Evolutionary conservation across 148 eudicot species (phyloP), one percentile per base, ranked within the genome.

Genomic region (Camellia lanceoleosa): DNA sequence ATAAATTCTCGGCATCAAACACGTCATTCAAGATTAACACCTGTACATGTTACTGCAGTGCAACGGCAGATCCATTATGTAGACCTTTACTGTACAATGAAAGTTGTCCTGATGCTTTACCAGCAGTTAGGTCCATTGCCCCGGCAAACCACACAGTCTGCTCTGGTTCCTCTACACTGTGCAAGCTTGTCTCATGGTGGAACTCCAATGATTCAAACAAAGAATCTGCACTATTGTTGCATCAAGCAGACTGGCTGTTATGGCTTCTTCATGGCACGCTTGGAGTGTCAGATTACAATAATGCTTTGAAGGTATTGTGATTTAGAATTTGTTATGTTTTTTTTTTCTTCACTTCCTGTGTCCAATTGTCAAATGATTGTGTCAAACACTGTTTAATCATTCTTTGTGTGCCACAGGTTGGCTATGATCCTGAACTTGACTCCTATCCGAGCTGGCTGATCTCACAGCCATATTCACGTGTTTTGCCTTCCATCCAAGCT

Each of bases 111-210:
- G 97, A 94, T 81, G 97, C 98, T 73, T 73, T 97, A 56, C 90
- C 98, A 3, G 30, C n/a, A 4, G 98, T 97, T 49, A 94, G 86
- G 87, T 88, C 94, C 77, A 86, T 94, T 82, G 95, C 99, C 79
- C 99, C 99, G 19, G 77, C 81, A 18, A 97, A 94, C 75, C 99
- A 97, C 86, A 94, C 99, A 6, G 98, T 97, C 78, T 97, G 99
- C 75, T 89, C 96, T 51, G 90, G 94, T 23, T 89, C 97, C 58
- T 97, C 99, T 18, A 97, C 99, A 13, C 80, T 97, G 49, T 97
- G 99, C 87, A 97, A 97, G 86, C 90, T 97, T 71, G 93, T 97
- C 23, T 92, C 99, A 0, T 97, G 99, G 99, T 97, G 99, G 99
- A 88, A 88, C 79, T 87, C 93, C 61, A 76, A 80, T 76, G 72